Base-by-base conservation (phyloP, 805 yeast species). In the Saturnispora silvae region DNA sequence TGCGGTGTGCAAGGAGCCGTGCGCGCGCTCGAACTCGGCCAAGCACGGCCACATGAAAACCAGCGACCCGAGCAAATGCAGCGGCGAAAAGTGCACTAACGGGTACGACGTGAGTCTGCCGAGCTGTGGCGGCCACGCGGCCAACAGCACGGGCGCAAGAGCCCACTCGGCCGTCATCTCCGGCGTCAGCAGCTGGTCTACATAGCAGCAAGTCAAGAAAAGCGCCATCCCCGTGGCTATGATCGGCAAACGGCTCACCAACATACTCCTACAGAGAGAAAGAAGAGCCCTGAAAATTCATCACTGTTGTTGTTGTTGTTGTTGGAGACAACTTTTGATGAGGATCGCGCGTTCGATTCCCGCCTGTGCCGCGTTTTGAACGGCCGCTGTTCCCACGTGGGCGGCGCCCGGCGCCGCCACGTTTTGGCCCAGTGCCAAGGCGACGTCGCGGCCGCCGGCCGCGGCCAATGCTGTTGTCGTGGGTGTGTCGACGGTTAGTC, bases 1-100 rank as follows among this genome's bases (percentile, higher is more conserved):
- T 4, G 94, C 95, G 4, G 95, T 81, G 56, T 83, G 74, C 3
- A 85, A 80, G 0, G 96, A 84, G 5, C 96, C 96, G 50, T 83
- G 79, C 17, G 59, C 53, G 39, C 67, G 61, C 62, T 85, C 96
- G 56, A 77, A 85, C 35, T 65, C 63, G 10, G 77, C 63, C 48
- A 84, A 54, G 16, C 81, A 75, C 1, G 79, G 69, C 40, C 70
- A 62, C 31, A 85, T 52, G 1, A 79, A 68, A 27, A 73, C 42
- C 7, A 72, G 40, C 48, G 83, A 84, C 48, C 80, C 57, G 4
- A 70, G 32, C 53, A 85, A 60, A 53, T 84, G 94, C 35, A 76
- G 42, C 17, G 72, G 44, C 17, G 70, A 67, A n/a, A 62, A 49
- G 56, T 85, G 95, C 20, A 74, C 75, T 49, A 84, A 57, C 2